Base-by-base conservation (phyloP, 169 alveolate genomes). In the Plasmodium inui region DNA sequence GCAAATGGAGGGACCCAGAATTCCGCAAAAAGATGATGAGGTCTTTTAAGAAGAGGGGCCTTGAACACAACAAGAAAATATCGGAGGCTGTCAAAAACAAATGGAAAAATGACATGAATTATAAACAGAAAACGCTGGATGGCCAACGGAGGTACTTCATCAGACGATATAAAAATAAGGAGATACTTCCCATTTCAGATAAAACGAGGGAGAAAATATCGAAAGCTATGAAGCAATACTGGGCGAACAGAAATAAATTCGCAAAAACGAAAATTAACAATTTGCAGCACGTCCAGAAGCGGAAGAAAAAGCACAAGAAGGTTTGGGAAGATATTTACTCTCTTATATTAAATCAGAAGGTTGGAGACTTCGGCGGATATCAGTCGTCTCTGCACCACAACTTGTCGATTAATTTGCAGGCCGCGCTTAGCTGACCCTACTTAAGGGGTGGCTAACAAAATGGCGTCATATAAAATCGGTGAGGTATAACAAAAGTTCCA, bases 301-400 rank as follows among this genome's bases (percentile, higher is more conserved):
- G 71, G 82, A 89, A 89, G 72, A 89, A 89, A 89, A 89, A 80
- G 72, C 94, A 89, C 34, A 89, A 89, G 81, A 89, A 89, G 79
- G 90, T 89, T 46, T 89, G 94, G 94, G 94, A 89, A 32, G 74
- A 89, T 78, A 89, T 89, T 61, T 89, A 89, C 71, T 89, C 94
- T n/a, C 32, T 89, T 89, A 89, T 89, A 55, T 89, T 89, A 80
- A 79, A 89, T 89, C 88, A 89, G 71, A 89, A 89, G 70, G 34
- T 39, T 10, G 89, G 82, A 30, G 94, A 89, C 39, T 61, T 79
- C 8, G 82, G 34, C 22, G 81, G 72, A 44, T 79, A 89, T 50
- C 83, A 89, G 46, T 55, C 74, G 32, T 61, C 88, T 7, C 34
- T 89, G 79, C 94, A 79, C 28, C 86, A 86, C 44, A 89, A 89